Conservation (phyloP, 495 filamentous ascomycete genomes). For the Daldinia decipiens region DNA sequence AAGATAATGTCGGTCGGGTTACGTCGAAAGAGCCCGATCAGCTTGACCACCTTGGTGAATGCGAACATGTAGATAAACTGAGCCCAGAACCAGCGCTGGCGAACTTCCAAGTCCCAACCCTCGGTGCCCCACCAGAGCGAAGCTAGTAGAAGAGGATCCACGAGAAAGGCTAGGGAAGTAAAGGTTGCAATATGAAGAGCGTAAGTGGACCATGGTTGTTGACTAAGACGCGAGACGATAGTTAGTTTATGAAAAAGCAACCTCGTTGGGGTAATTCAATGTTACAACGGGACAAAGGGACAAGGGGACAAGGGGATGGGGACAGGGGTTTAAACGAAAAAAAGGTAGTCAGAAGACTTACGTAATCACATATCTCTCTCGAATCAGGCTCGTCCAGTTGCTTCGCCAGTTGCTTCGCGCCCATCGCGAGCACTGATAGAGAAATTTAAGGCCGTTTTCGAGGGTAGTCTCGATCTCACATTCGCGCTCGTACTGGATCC, state of each 20-base stretch:
- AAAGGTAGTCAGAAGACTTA: conserved; percentile 48
- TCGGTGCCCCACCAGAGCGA: conserved; percentile 61
- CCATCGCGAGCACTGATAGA: conserved; percentile 70
- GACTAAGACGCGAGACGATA: conserved; percentile 42
- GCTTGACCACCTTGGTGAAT: conserved; percentile 69
- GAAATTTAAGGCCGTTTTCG: conserved; percentile 64
- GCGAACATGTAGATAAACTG: conserved; percentile 61
- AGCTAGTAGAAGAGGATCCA: conserved; percentile 59
- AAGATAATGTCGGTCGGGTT: conserved; percentile 66
- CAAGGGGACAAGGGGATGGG: not conserved
- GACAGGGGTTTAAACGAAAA: conserved; percentile 5
- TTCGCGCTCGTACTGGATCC: conserved; percentile 68
- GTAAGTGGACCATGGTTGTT: conserved; percentile 70
- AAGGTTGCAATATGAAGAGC: conserved; percentile 69
- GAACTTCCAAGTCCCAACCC: conserved; percentile 54
- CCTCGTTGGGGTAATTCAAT: conserved; percentile 20
- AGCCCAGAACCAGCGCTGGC: conserved; percentile 57
- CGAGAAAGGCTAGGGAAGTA: conserved; percentile 67
- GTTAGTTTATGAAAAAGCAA: conserved; percentile 19
- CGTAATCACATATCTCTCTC: conserved; percentile 62
- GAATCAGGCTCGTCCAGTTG: conserved; percentile 66
- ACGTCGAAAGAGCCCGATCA: conserved; percentile 65
- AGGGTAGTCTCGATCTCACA: conserved; percentile 69
- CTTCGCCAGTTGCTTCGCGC: conserved; percentile 72
- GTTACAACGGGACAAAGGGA: conserved; percentile 10